A percentile compares a stretch with the other conserved stretches of the same genome.
These are phyloP conservation scores for Sporothrix dimorphospora DNA, from an alignment of 2,329 filamentous ascomycete genomes.

Conservation along the genomic window DNA sequence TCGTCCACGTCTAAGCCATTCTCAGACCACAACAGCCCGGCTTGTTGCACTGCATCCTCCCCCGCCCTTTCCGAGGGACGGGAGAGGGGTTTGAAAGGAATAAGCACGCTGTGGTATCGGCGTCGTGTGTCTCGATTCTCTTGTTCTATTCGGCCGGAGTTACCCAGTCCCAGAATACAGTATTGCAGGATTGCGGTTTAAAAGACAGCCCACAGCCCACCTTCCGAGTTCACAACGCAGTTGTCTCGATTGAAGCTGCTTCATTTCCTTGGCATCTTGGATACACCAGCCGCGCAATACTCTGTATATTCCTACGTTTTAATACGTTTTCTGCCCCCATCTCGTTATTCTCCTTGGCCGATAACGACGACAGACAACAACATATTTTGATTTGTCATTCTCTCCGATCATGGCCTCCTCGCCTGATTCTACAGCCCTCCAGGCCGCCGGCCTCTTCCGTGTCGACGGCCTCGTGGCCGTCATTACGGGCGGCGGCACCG, in stretches of 20 bases:
- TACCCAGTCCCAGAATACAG: neutral
- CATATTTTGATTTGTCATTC: neutral
- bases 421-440: neutral
- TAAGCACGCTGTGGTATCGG: neutral
- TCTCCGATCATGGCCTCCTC: neutral
- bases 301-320: neutral
- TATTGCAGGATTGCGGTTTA: neutral
- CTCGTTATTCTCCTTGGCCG: no score
- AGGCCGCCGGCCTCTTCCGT: constrained; percentile 45
- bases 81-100: neutral
- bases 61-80: neutral
- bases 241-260: neutral
- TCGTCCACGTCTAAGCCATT: neutral
- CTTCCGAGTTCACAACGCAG: no score
- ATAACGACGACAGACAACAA: no score
- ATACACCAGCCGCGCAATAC: neutral
- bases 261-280: neutral
- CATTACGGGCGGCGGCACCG: constrained; percentile 58
- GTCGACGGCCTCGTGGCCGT: constrained; percentile 57
- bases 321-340: neutral
- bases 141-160: neutral
- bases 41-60: neutral
- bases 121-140: neutral
- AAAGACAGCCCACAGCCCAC: neutral
- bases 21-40: neutral